Evolutionary conservation across 148 eudicot genomes (phyloP).

Genomic region (Rhododendron vialii): DNA sequence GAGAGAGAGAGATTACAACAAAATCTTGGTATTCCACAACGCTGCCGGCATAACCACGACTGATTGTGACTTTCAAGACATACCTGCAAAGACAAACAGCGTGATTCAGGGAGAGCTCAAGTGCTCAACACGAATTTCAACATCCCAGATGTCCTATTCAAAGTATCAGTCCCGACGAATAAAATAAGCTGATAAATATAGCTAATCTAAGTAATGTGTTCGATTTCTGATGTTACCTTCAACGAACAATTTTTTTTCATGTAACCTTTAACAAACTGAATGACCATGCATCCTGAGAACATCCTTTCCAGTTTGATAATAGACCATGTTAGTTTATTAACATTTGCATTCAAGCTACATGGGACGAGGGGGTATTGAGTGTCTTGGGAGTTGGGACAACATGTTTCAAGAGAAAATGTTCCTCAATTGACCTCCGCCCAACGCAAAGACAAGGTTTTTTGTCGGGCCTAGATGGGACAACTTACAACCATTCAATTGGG

Average conservation of each 20-base stretch:
- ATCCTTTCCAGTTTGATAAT: not conserved
- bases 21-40: conserved; percentile 40
- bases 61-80: conserved; percentile 88
- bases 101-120: conserved; percentile 1
- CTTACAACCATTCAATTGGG: not conserved
- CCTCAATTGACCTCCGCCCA: not conserved
- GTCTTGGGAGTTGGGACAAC: not conserved
- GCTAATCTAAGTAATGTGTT: not conserved
- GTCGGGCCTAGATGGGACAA: not conserved
- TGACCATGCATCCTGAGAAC: not conserved
- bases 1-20: conserved; percentile 10
- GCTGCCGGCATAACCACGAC: conserved; percentile 93
- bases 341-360: not conserved
- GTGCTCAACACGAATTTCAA: not conserved
- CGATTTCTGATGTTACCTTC: not conserved
- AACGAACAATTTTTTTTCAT: not conserved
- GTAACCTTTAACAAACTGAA: not conserved
- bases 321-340: not conserved
- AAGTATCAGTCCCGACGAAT: not conserved
- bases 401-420: not conserved
- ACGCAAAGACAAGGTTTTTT: not conserved
- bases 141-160: not conserved
- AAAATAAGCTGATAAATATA: not conserved
- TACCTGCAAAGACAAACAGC: conserved; percentile 52
- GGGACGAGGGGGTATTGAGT: not conserved